Base-by-base conservation (phyloP, 2,329 filamentous ascomycete genomes). In the Claviceps cyperi region DNA sequence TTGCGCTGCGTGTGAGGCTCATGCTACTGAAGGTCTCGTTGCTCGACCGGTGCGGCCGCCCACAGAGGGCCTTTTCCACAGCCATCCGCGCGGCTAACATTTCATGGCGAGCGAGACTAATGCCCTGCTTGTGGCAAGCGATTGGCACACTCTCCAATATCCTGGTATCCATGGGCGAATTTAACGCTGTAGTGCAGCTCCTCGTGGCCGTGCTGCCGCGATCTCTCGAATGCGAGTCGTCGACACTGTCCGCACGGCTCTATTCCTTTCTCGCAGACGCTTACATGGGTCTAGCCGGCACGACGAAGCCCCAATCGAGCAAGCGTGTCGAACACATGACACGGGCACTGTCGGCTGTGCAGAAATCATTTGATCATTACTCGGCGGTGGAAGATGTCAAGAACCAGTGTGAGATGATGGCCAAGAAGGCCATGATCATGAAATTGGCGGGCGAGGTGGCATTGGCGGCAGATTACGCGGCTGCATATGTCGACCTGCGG, bases 371-470 rank as follows among this genome's bases (percentile, higher is more conserved):
- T 56, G 69, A 70, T 35, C 76, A 81, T 54, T 94, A 78, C 62
- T 77, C 80, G 41, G 74, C 71, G 45, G 70, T 87, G 14, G 80
- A 86, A 60, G 85, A 68, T 19, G 67, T 81, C 14, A 67, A 71
- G n/a, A 80, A 80, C 49, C 83, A 86, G 66, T 83, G 86, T 59
- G 84, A 89, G 64, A 81, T 86, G 71, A 76, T 90, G 68, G 83
- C 84, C 19, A 92, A 92, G 71, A 90, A 87, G 66, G 83, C 85
- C 3, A 81, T 81, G 47, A 76, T 94, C 47, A 84, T 86, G 71
- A 80, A 82, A 63, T 69, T 83, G 45, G 73, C 77, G 7, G 85
- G 83, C 0, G 83, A 89, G 57, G 64, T 72, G 55, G 71, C 70
- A 17, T 58, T 81, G 54, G 80, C 82, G 1, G 83, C 83, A 57